phyloP scores from a whole-genome alignment of 2,329 filamentous ascomycete species.

The Colletotrichum liriopes region DNA sequence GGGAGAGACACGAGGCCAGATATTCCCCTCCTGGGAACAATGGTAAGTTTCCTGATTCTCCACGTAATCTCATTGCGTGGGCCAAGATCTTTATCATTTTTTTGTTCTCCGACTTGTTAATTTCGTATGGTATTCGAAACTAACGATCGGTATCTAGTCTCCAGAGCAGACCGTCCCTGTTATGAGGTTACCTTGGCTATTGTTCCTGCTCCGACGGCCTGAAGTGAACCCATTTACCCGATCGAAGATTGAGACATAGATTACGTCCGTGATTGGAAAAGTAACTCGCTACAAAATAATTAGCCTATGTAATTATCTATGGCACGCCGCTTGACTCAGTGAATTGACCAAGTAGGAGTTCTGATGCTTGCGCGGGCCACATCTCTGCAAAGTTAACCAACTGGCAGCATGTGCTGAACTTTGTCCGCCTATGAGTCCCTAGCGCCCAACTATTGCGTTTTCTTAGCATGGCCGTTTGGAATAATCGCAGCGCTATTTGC shows the following conservation, averaged over 20 bases:
- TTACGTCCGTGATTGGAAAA: neutral
- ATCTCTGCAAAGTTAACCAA: neutral
- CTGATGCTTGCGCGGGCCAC: neutral
- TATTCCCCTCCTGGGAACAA: slow-evolving; percentile 59
- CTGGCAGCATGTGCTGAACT: neutral
- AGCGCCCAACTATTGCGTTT: neutral
- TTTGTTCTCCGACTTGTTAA: neutral
- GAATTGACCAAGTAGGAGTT: neutral
- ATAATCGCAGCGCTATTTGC: neutral
- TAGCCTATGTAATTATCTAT: neutral
- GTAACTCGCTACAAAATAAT: neutral
- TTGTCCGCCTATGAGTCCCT: neutral
- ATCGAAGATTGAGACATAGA: neutral
- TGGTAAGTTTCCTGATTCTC: slow-evolving; percentile 46
- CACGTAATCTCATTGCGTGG: neutral
- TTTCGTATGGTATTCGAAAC: neutral
- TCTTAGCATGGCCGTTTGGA: no score
- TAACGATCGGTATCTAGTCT: neutral
- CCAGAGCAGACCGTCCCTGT: slow-evolving; percentile 29
- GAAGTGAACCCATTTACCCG: neutral
- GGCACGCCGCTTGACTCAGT: neutral
- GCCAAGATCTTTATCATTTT: neutral
- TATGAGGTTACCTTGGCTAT: slow-evolving; percentile 20
- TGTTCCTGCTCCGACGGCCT: neutral
- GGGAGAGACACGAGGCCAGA: slow-evolving; percentile 58